Percentiles rank a stretch among this genome's conserved stretches.
phyloP scores from a whole-genome alignment of 2,329 filamentous ascomycete genomes.

The Phialophora verrucosa region DNA sequence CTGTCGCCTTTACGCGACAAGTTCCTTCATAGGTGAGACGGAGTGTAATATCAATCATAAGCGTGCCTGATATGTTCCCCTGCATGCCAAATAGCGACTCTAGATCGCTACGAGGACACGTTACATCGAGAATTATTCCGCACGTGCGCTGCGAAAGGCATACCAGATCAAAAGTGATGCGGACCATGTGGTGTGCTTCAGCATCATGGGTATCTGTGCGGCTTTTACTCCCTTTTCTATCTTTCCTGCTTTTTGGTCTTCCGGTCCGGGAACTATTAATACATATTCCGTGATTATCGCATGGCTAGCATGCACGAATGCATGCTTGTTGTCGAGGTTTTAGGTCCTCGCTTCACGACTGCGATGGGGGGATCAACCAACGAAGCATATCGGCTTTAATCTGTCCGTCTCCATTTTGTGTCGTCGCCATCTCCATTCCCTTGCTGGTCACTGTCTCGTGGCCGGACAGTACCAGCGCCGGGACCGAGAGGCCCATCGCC shows the following conservation, averaged over 20 bases:
- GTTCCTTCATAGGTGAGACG: not conserved
- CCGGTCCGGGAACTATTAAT: not conserved
- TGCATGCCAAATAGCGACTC: not conserved
- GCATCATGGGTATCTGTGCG: not conserved
- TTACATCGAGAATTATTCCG: not conserved
- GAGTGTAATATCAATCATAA: not conserved
- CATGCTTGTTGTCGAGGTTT: not conserved
- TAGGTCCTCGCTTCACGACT: not conserved
- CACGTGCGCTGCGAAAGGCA: not conserved
- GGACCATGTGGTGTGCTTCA: not conserved
- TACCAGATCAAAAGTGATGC: not conserved
- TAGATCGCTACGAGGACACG: not conserved
- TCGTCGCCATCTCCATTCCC: conserved; percentile 45
- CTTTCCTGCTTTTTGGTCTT: not conserved
- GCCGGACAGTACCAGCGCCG: conserved; percentile 50
- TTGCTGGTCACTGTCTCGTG: conserved; percentile 45
- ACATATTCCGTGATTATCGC: not conserved
- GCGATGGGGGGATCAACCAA: not conserved
- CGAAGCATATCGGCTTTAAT: conserved; percentile 42
- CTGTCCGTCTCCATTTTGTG: conserved; percentile 61
- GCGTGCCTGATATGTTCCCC: too few species aligned
- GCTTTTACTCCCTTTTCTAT: not conserved
- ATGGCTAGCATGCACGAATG: not conserved
- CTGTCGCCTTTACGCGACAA: not conserved
- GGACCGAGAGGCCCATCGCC: conserved; percentile 55